phyloP scores from a whole-genome alignment of 352 stramenopile species.

The Phytopythium montanum region DNA sequence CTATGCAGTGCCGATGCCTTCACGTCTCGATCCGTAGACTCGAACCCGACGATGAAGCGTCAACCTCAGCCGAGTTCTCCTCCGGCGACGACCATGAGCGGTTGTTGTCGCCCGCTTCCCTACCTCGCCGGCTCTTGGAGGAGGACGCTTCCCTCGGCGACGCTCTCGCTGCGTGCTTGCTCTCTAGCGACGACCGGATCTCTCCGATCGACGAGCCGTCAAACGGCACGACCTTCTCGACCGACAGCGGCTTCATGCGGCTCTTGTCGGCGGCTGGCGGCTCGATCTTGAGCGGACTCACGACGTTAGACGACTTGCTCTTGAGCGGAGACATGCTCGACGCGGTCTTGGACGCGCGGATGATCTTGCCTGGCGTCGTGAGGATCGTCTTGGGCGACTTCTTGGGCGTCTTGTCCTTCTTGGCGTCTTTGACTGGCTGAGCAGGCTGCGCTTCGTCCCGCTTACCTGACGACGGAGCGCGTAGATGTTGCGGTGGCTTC shows the following conservation, averaged over 20 bases:
- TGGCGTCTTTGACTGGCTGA: slow-evolving; percentile 5
- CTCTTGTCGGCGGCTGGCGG: slow-evolving; percentile 26
- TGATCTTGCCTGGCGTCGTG: slow-evolving; percentile 39
- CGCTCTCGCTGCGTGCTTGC: slow-evolving; percentile 34
- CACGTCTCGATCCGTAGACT: slow-evolving; percentile 4
- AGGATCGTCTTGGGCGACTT: slow-evolving; percentile 28
- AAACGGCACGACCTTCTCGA: slow-evolving; percentile 36
- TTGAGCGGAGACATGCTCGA: slow-evolving; percentile 22
- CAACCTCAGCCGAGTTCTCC: slow-evolving; percentile 19
- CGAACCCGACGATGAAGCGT: slow-evolving; percentile 6
- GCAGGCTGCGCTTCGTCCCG: slow-evolving; percentile 10
- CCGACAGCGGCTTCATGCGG: slow-evolving; percentile 12
- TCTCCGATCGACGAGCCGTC: slow-evolving; percentile 50
- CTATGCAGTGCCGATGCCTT: not conserved
- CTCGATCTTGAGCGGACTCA: slow-evolving; percentile 31
- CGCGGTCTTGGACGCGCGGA: slow-evolving; percentile 21
- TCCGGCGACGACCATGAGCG: slow-evolving; percentile 32
- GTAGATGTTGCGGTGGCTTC: slow-evolving; percentile 10
- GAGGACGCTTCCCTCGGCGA: slow-evolving; percentile 10
- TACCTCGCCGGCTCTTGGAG: slow-evolving; percentile 15
- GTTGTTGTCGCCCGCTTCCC: slow-evolving; percentile 41
- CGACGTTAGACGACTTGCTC: slow-evolving; percentile 15
- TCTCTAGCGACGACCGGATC: slow-evolving; percentile 51
- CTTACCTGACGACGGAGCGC: slow-evolving; percentile 10
- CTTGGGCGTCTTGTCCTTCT: slow-evolving; percentile 19